Evolutionary conservation across 179 eudicot genomes (phyloP), one percentile per base, ranked within the genome.

Genomic region (Vitellaria paradoxa): DNA sequence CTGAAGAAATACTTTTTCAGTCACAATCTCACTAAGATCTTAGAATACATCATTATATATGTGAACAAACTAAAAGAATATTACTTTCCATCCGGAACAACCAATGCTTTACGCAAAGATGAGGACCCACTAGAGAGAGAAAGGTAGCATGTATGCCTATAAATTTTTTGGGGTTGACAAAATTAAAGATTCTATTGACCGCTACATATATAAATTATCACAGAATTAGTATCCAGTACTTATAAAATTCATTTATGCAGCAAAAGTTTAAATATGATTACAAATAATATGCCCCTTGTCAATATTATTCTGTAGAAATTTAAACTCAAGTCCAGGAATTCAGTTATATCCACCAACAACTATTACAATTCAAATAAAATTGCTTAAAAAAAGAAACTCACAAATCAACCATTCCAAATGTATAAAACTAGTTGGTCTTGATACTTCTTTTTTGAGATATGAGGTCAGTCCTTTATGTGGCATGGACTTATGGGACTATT

Each of bases 21-120:
- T 30, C 63, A 72, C 63, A 72, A 72, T 72, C 75, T 57, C 15
- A 42, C 15, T 17, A 20, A 55, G 64, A 72, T 72, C 26, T 55
- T 18, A 24, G 17, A 50, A 52, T 52, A 52, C 6, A 53, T 56
- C 37, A 47, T 42, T 4, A 42, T 42, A 42, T 42, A 42, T 42
- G 20, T 70, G 74, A 17, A 70, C 55, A 20, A 49, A 23, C 56
- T 46, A 55, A 49, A 57, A 9, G 46, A 49, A 69, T 1, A 49
- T 37, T 24, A 50, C 17, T 42, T 42, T 42, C 45, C 60, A 50
- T 55, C 14, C 17, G 23, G 59, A 50, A 70, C 73, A 52, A 4
- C 45, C 20, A 24, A 4, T 55, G 49, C 75, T 72, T 72, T 72
- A 17, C 10, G 45, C 45, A 5, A 42, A 42, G 45, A 55, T 10